Conservation (phyloP, 2,329 filamentous ascomycete genomes). For the Zymoseptoria passerinii region DNA sequence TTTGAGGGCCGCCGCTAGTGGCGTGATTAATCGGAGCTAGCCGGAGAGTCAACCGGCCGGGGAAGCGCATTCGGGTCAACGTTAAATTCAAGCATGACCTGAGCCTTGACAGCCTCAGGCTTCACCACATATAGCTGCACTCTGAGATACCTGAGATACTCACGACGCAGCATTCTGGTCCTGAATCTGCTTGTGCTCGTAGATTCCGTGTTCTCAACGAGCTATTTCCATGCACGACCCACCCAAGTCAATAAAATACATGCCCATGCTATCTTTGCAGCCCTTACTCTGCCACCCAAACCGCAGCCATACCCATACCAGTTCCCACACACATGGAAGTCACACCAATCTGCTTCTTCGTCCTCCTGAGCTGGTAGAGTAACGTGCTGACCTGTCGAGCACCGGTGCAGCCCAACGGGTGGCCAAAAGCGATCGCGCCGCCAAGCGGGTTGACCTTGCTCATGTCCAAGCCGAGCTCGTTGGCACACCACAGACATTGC, state of each 20-base stretch:
- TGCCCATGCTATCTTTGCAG: neutral
- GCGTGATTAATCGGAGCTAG: no score
- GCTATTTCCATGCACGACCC: neutral
- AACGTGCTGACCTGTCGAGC: conserved; percentile 88
- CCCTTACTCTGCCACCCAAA: conserved; percentile 83
- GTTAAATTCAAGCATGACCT: no score
- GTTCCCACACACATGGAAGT: conserved; percentile 97
- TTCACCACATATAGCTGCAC: no score
- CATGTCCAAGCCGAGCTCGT: conserved; percentile 71
- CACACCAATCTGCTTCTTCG: conserved; percentile 74
- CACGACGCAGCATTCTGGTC: neutral
- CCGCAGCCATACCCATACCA: conserved; percentile 94
- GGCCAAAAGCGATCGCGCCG: conserved; percentile 86
- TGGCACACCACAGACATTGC: conserved; percentile 88
- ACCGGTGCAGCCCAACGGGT: conserved; percentile 82
- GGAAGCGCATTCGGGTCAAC: no score
- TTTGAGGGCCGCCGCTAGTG: no score
- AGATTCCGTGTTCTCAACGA: neutral
- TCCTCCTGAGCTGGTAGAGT: conserved; percentile 80
- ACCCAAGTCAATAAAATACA: neutral
- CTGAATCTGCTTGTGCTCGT: neutral
- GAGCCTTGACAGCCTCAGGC: no score
- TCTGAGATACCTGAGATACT: no score
- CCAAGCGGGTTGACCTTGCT: conserved; percentile 97
- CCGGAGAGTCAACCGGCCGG: no score